Conservation (phyloP, 257 asterid species). For the Nicotiana tomentosiformis region DNA sequence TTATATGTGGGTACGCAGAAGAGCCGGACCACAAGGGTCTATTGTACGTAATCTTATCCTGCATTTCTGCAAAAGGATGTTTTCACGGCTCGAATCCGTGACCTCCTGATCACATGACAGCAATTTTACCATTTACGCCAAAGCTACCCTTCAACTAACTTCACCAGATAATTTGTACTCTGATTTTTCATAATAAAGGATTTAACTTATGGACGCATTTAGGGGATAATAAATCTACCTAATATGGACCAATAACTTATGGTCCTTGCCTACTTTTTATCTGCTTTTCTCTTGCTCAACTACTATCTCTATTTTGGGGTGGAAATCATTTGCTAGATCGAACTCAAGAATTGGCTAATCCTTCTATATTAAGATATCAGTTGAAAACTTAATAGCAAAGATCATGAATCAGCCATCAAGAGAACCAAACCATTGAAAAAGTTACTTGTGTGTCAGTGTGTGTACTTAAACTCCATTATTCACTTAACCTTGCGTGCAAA, state of each 20-base stretch:
- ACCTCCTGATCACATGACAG: too few species aligned
- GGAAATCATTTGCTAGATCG: neutral
- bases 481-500: neutral
- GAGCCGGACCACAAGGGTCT: too few species aligned
- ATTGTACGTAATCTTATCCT: too few species aligned
- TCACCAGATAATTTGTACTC: neutral
- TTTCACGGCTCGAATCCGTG: too few species aligned
- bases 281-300: neutral
- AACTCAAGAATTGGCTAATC: neutral
- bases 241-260: neutral
- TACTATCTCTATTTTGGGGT: neutral
- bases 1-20: accelerated
- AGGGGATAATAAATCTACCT: neutral
- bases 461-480: neutral
- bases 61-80: too few species aligned
- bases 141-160: neutral
- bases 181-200: neutral
- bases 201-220: neutral
- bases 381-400: neutral
- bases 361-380: neutral
- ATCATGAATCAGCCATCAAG: neutral
- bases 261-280: neutral
- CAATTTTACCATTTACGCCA: neutral
- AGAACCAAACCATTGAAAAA: neutral
- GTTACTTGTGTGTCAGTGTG: neutral